Evolutionary conservation across 345 rosid species (phyloP), one percentile per base, ranked within the genome.

Genomic region (Moricandia arvensis): DNA sequence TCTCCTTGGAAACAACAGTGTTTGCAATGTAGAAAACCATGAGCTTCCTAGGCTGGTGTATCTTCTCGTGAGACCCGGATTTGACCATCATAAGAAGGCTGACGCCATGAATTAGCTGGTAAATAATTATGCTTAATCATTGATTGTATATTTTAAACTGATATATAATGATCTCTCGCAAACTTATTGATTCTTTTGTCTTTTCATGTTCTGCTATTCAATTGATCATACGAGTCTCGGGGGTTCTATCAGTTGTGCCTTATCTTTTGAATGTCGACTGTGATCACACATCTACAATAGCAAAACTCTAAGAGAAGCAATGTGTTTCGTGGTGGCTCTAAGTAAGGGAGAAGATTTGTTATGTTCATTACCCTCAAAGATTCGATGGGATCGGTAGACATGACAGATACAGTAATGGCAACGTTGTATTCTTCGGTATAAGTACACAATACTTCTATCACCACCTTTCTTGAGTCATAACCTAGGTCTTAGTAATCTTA

Each of bases 271-370:
- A 92, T 17, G 97, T 95, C 0, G 99, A 95, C 17, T 95, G 99
- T 77, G 97, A 95, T 86, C 99, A 95, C 68, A 95, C 74, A 87
- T 95, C 75, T 92, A 92, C 87, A 92, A 95, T 51, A 82, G 97
- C 86, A 90, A 85, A 80, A 97, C 97, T 12, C 92, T 95, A 31
- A 81, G 99, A 80, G 99, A 92, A 84, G 89, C 97, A 1, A 95
- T 95, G 99, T 95, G 99, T 82, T 95, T 92, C 84, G 83, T 95
- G 99, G 93, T 92, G 99, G 99, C 93, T 98, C 96, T 18, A 84
- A 84, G 29, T 88, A 84, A 1, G 99, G 99, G 90, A 95, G 86
- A 90, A 90, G 74, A 86, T 95, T 69, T 95, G 99, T 84, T 94
- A 94, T 64, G 97, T 91, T 74, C 99, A 92, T 68, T 94, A 92